Conservation (phyloP, 495 filamentous ascomycete species). For the Penicillium samsonianum region DNA sequence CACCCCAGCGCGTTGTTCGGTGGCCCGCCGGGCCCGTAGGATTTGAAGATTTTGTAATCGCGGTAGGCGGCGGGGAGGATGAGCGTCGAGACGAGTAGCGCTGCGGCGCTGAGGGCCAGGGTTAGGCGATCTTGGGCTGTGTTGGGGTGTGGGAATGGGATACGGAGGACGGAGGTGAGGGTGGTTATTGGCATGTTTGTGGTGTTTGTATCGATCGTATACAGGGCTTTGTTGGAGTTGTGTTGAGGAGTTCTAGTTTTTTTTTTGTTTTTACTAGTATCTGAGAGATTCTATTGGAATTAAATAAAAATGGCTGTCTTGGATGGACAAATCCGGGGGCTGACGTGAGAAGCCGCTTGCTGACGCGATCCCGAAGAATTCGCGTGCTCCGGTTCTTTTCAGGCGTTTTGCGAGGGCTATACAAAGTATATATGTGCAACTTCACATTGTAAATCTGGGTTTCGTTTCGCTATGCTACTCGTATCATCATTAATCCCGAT, state of each 20-base stretch:
- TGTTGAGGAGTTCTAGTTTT: not conserved
- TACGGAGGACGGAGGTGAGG: conserved; percentile 13
- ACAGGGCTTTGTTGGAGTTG: not conserved
- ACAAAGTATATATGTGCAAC: not conserved
- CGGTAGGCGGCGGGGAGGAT: conserved; percentile 32
- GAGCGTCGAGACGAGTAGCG: conserved; percentile 24
- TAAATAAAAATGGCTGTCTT: not conserved
- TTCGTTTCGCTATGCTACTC: conserved; percentile 10
- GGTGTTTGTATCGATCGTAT: not conserved
- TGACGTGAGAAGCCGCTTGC: conserved; percentile 5
- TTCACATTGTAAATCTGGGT: not conserved
- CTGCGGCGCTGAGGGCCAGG: conserved; percentile 25
- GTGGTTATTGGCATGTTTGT: conserved; percentile 19
- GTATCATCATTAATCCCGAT: conserved; percentile 9
- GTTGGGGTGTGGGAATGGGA: conserved; percentile 16
- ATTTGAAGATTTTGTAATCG: conserved; percentile 36
- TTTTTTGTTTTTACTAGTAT: not conserved
- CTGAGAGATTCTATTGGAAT: not conserved
- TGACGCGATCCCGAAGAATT: conserved; percentile 12
- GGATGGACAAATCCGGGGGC: not conserved
- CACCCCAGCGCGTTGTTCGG: conserved; percentile 41
- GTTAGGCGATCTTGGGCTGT: conserved; percentile 15
- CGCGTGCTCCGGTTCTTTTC: not conserved
- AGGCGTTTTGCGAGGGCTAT: not conserved
- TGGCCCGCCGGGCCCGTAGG: conserved; percentile 37